These are phyloP conservation scores for Pseudotulostoma volvatum DNA, from an alignment of 495 filamentous ascomycete species.

Conservation along the genomic window DNA sequence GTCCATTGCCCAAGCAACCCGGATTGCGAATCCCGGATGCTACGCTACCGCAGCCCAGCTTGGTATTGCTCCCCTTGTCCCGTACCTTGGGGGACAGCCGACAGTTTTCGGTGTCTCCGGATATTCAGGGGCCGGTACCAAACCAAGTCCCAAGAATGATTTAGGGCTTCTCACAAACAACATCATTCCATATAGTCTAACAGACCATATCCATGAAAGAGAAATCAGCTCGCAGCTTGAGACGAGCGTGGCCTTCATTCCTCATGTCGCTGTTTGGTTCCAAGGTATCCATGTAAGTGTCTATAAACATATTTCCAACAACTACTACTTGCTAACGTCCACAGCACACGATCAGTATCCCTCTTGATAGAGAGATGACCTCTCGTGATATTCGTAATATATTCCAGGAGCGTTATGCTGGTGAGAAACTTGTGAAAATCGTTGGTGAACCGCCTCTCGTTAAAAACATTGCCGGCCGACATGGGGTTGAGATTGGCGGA, in stretches of 20 bases:
- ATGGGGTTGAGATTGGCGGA: slow-evolving; percentile 88
- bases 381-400: slow-evolving; percentile 85
- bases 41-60: slow-evolving; percentile 95
- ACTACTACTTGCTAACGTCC: slow-evolving; percentile 8
- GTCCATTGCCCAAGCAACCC: slow-evolving; percentile 63
- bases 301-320: not conserved
- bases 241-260: slow-evolving; percentile 67
- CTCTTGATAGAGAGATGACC: slow-evolving; percentile 66
- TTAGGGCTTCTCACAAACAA: slow-evolving; percentile 76
- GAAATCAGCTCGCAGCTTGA: slow-evolving; percentile 76
- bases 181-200: slow-evolving; percentile 83
- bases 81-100: slow-evolving; percentile 62
- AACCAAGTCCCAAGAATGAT: slow-evolving; percentile 91
- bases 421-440: slow-evolving; percentile 86
- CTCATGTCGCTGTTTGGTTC: slow-evolving; percentile 95
- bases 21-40: slow-evolving; percentile 90
- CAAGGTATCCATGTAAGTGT: slow-evolving; percentile 62
- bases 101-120: slow-evolving; percentile 87
- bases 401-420: slow-evolving; percentile 91
- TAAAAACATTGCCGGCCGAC: slow-evolving; percentile 75
- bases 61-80: slow-evolving; percentile 69
- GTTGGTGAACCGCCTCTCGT: slow-evolving; percentile 76
- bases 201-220: slow-evolving; percentile 89
- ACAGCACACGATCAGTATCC: slow-evolving; percentile 75
- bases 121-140: slow-evolving; percentile 93